These are phyloP conservation scores for Marasmius fiardii DNA, from an alignment of 1,284 basidiomycete genomes.

Conservation along the genomic window DNA sequence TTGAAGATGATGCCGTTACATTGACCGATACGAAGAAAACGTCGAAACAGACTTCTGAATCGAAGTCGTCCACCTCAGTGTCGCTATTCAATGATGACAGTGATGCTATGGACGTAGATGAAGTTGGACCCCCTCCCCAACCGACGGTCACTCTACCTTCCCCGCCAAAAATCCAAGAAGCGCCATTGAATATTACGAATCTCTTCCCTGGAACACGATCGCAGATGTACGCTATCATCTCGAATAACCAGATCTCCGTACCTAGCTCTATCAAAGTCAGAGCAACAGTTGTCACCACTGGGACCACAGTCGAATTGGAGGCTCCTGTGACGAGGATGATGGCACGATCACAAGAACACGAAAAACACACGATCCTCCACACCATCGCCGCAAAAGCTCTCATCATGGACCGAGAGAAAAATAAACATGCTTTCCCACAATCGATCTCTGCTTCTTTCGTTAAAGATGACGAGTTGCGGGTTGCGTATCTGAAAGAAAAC, in stretches of 20 bases:
- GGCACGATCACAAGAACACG: neutral
- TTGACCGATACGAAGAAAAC: neutral
- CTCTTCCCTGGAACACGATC: constrained; percentile 2
- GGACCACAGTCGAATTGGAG: constrained; percentile 4
- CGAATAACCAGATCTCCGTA: neutral
- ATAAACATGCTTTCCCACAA: neutral
- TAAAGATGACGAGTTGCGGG: neutral
- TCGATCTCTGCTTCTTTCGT: neutral
- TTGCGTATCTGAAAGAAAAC: constrained; percentile 8
- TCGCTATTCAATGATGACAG: neutral
- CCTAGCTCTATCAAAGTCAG: constrained; percentile 2
- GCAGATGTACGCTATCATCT: constrained; percentile 8
- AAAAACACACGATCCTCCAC: constrained; percentile 4
- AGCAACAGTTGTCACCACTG: neutral
- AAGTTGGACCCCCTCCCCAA: neutral
- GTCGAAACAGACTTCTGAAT: neutral
- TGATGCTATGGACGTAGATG: neutral
- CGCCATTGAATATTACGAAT: neutral
- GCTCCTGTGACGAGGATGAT: neutral
- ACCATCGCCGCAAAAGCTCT: constrained; percentile 9
- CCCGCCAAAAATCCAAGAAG: constrained; percentile 5
- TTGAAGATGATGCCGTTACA: neutral
- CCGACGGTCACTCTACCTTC: neutral
- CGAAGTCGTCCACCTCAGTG: neutral
- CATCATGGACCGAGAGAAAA: constrained; percentile 7